Base-by-base conservation (phyloP, 257 asterid genomes). In the Thymus quinquecostatus region DNA sequence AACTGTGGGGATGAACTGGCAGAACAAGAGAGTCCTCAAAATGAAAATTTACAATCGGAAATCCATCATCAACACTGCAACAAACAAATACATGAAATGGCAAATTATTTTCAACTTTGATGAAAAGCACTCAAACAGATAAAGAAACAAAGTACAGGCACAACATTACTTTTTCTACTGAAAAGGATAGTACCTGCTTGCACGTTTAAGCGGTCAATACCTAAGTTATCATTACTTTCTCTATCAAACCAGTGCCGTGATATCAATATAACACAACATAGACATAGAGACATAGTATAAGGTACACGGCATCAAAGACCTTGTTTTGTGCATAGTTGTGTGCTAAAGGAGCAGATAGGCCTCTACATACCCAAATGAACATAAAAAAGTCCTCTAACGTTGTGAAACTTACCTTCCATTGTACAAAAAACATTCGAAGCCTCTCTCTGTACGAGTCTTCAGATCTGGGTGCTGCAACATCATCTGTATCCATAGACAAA, bases 11-110 rank as follows among this genome's bases (percentile, higher is more conserved):
- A 82, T 84, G 84, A 60, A 92, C 96, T 11, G 91, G 76, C 88
- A 93, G 69, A 64, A 80, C 36, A 11, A 89, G 86, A 4, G 90
- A 82, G 59, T 76, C 83, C 67, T 84, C 88, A 64, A 93, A 93
- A 64, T 83, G 93, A 70, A 93, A 87, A 61, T 73, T 89, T 32
- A 93, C 88, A 63, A 80, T 89, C 72, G 98, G 98, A 83, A 93
- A 93, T 60, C 84, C 96, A 72, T 93, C 94, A 79, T 93, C 96
- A 60, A 93, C 49, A 60, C 97, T 93, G 89, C 96, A 80, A 51
- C 8, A 43, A 36, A 9, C 44, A 75, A 80, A 66, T 64, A 70
- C 65, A 59, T 29, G 64, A 70, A 69, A 67, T n/a, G 27, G 56
- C 55, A 60, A 34, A 49, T 75, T 60, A 12, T 21, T 38, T 64